Base-by-base conservation (phyloP, 306 rosid species). In the Inga oerstediana region DNA sequence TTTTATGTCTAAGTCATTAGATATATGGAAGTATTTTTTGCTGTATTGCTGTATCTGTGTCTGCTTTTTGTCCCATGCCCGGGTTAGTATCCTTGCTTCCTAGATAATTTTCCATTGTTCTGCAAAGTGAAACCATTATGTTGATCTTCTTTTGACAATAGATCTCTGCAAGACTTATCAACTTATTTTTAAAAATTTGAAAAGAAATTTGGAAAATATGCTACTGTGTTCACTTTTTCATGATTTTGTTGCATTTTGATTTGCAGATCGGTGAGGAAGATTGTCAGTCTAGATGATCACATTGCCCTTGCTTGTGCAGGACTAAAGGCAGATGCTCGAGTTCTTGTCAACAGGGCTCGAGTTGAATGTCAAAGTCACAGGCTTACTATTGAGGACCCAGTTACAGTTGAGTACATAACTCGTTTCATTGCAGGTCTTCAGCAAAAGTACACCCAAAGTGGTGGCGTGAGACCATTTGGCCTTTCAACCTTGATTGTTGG, bases 401-500 rank as follows among this genome's bases (percentile, higher is more conserved):
- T 86, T 22, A 96, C 99, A 0, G 99, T 93, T 16, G 99, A 96
- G 85, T 96, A 93, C 74, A 96, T 96, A 8, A 96, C 99, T 0
- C 98, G 98, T 34, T 90, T 91, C 87, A 96, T 96, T 76, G 99
- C 99, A 8, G 98, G 99, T 69, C 99, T 93, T 85, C 98, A 96
- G 87, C 99, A 96, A 76, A 96, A 96, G 89, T 97, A 96, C 88
- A 96, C 99, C 15, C 99, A 96, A 71, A 97, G 99, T 84, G 99
- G 99, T 80, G 99, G 99, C 44, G 99, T 93, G 69, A 78, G 99
- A 51, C 99, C 99, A 8, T 96, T 96, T 86, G 99, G 99, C n/a
- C 97, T 93, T 70, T 96, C 99, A 4, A 96, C 98, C 43, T 85
- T 96, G 90, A 96, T 96, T 59, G 90, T 96, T 39, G 99, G 99